These are phyloP conservation scores for Dendrobium catenatum DNA, from an alignment of 106 monocot genomes.

Conservation along the genomic window DNA sequence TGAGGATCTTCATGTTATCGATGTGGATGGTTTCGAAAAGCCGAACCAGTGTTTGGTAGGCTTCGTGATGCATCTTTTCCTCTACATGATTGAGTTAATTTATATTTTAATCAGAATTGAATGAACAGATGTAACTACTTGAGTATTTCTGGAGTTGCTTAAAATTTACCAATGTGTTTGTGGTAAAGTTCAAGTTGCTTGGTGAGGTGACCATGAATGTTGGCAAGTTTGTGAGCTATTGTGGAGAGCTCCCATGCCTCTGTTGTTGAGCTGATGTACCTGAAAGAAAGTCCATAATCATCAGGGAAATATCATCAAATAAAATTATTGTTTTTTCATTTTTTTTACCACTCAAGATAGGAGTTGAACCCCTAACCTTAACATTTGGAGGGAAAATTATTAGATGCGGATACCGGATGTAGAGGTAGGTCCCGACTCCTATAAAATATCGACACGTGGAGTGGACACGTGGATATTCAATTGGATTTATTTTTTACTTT, in stretches of 20 bases:
- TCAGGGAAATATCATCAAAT: no score
- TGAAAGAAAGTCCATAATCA: slow-evolving; percentile 11
- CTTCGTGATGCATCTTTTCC: slow-evolving; percentile 55
- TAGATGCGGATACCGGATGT: no score
- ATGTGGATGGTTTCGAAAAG: slow-evolving; percentile 61
- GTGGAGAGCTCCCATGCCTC: slow-evolving; percentile 89
- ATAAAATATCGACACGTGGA: no score
- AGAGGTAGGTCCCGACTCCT: no score
- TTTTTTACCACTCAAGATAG: background rate
- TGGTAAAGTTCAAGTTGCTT: slow-evolving; percentile 47
- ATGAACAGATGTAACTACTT: background rate
- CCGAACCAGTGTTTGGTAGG: slow-evolving; percentile 42
- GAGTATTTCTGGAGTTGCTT: background rate
- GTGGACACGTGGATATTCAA: no score
- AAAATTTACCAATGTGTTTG: slow-evolving; percentile 39
- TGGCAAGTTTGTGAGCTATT: slow-evolving; percentile 64
- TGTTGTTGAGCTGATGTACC: slow-evolving; percentile 46
- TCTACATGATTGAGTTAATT: slow-evolving; percentile 25
- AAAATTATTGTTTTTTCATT: background rate
- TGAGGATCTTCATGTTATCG: slow-evolving; percentile 83
- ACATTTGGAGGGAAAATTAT: no score
- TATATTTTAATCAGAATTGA: background rate
- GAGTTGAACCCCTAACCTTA: background rate
- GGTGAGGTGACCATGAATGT: slow-evolving; percentile 55
- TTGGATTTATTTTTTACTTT: no score